These are phyloP conservation scores for Simplicillium aogashimaense DNA, from an alignment of 2,329 filamentous ascomycete genomes.

Conservation along the genomic window DNA sequence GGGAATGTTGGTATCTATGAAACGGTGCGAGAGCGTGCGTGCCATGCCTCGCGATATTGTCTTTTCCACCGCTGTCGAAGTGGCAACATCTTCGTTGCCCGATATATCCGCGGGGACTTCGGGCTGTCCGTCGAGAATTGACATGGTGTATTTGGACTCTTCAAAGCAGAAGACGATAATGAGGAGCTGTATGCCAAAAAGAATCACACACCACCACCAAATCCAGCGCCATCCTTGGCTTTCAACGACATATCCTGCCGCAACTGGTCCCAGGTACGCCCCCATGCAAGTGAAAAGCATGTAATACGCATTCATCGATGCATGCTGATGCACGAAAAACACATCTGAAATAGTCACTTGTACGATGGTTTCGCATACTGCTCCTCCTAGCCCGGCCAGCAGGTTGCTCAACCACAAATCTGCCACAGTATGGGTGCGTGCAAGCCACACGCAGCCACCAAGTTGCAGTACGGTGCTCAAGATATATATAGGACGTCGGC, in stretches of 20 bases:
- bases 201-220: constrained; percentile 20
- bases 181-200: constrained; percentile 9
- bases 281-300: constrained; percentile 19
- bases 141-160: constrained; percentile 9
- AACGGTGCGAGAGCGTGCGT: constrained; percentile 17
- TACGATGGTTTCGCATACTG: constrained; percentile 26
- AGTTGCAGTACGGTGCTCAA: constrained; percentile 26
- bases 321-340: constrained; percentile 22
- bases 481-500: constrained; percentile 32
- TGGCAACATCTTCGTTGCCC: neutral
- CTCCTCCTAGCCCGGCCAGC: constrained; percentile 25
- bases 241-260: constrained; percentile 15
- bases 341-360: constrained; percentile 26
- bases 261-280: constrained; percentile 18
- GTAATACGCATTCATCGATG: constrained; percentile 35
- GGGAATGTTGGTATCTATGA: constrained; percentile 14
- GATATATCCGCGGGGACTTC: neutral
- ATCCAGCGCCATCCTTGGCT: constrained; percentile 24
- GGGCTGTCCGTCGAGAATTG: neutral
- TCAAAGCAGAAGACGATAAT: constrained; percentile 25
- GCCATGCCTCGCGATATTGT: constrained; percentile 6
- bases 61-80: too few species aligned
- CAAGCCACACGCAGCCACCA: constrained; percentile 24
- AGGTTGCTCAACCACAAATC: constrained; percentile 33
- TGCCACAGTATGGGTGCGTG: constrained; percentile 24